phyloP scores from a whole-genome alignment of 1,284 basidiomycete species.

The Boletus semigastroideus region DNA sequence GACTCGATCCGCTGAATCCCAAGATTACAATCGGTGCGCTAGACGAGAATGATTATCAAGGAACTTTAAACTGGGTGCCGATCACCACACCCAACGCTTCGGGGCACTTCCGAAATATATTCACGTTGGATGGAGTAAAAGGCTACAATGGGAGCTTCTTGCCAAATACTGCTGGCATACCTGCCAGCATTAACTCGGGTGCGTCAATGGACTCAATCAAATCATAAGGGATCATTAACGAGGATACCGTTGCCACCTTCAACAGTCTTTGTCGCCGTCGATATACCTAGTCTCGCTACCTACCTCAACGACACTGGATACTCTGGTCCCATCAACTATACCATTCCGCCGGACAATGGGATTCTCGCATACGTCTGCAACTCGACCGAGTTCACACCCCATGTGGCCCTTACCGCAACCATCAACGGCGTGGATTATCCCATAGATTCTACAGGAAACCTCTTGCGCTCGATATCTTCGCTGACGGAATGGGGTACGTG shows the following conservation, averaged over 20 bases:
- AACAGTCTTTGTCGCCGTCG: constrained; percentile 8
- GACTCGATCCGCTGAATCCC: constrained; percentile 22
- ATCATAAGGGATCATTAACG: background rate
- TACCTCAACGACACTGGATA: constrained; percentile 12
- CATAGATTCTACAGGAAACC: constrained; percentile 23
- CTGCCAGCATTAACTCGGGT: constrained; percentile 12
- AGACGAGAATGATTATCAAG: constrained; percentile 24
- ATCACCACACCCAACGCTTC: constrained; percentile 16
- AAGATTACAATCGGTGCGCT: constrained; percentile 29
- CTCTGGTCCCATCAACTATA: constrained; percentile 16
- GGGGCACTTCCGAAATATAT: constrained; percentile 10
- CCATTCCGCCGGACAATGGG: background rate
- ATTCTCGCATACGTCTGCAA: constrained; percentile 23
- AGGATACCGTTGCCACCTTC: background rate
- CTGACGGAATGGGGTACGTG: constrained; percentile 7
- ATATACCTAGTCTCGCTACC: constrained; percentile 1
- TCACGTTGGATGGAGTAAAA: constrained; percentile 14
- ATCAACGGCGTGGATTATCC: constrained; percentile 29
- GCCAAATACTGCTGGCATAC: constrained; percentile 5
- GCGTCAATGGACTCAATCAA: background rate
- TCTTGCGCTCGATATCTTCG: constrained; percentile 15
- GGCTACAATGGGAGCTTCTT: constrained; percentile 19
- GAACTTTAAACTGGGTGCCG: constrained; percentile 26
- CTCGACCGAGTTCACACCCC: constrained; percentile 12
- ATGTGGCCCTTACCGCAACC: constrained; percentile 21